Conservation (phyloP, 164 flowering plant genomes). For the Berberis vulgaris region DNA sequence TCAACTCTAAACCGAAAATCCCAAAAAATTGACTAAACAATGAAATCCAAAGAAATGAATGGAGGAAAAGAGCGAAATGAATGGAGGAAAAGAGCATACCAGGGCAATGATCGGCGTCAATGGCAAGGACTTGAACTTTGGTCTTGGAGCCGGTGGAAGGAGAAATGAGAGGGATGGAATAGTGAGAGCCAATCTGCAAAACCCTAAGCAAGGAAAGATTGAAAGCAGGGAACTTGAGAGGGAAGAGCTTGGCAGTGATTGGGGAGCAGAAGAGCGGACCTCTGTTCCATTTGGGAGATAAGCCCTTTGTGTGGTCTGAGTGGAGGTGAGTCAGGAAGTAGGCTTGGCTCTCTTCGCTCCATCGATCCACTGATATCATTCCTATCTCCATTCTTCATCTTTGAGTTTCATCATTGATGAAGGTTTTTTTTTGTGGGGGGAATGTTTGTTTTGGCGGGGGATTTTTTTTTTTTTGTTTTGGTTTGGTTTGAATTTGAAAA, state of each 20-base stretch:
- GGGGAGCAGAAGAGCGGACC: slow-evolving; percentile 78
- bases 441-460: no score
- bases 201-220: slow-evolving; percentile 53
- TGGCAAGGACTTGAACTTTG: slow-evolving; percentile 39
- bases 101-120: slow-evolving; percentile 87
- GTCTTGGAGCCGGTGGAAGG: slow-evolving; percentile 31
- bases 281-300: slow-evolving; percentile 48
- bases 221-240: slow-evolving; percentile 55
- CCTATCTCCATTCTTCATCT: slow-evolving; percentile 45
- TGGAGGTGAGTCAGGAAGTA: slow-evolving; percentile 88
- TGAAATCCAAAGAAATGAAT: background rate
- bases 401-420: no score
- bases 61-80: background rate
- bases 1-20: background rate
- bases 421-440: no score
- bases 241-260: slow-evolving; percentile 71
- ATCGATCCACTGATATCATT: slow-evolving; percentile 54
- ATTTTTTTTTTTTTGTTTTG: no score
- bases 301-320: slow-evolving; percentile 74
- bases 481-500: no score
- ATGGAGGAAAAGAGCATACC: slow-evolving; percentile 29
- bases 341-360: slow-evolving; percentile 51
- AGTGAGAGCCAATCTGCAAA: slow-evolving; percentile 43
- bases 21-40: background rate
- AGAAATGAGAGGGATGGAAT: slow-evolving; percentile 38